Conservation (phyloP, 306 rosid species). For the Vicia villosa region DNA sequence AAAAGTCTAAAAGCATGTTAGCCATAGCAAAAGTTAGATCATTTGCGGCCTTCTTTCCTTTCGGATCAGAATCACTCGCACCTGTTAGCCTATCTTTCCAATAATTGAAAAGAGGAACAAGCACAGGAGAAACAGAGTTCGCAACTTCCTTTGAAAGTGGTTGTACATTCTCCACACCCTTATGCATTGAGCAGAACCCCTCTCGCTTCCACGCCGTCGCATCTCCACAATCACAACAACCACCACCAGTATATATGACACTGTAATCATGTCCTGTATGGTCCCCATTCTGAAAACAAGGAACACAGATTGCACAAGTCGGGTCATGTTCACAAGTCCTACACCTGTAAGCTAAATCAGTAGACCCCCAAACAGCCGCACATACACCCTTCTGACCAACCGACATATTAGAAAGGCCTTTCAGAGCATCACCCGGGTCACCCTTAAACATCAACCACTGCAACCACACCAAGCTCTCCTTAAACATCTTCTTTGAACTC, state of each 20-base stretch:
- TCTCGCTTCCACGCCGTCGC: constrained; percentile 94
- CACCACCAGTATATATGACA: constrained; percentile 80
- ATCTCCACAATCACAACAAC: constrained; percentile 99
- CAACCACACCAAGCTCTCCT: constrained; percentile 76
- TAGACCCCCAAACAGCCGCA: constrained; percentile 88
- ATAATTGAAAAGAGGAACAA: constrained; percentile 58
- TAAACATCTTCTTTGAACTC: constrained; percentile 49
- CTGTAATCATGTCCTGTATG: constrained; percentile 84
- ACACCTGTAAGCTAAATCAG: constrained; percentile 88
- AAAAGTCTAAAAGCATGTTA: constrained; percentile 85
- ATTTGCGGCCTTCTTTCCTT: constrained; percentile 59
- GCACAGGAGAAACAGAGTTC: constrained; percentile 66
- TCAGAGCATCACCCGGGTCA: constrained; percentile 57
- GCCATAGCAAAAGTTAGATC: constrained; percentile 78
- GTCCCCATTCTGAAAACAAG: constrained; percentile 89
- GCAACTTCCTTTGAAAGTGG: constrained; percentile 72
- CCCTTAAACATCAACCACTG: constrained; percentile 98
- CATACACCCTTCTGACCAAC: constrained; percentile 88
- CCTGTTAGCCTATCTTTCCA: constrained; percentile 66
- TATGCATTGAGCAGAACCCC: constrained; percentile 94
- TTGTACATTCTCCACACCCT: constrained; percentile 83
- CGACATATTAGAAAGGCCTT: constrained; percentile 60
- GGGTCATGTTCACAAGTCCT: constrained; percentile 90
- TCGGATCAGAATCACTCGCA: constrained; percentile 43
- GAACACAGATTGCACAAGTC: constrained; percentile 94